Base-by-base conservation (phyloP, 306 rosid species). In the Corylus americana region DNA sequence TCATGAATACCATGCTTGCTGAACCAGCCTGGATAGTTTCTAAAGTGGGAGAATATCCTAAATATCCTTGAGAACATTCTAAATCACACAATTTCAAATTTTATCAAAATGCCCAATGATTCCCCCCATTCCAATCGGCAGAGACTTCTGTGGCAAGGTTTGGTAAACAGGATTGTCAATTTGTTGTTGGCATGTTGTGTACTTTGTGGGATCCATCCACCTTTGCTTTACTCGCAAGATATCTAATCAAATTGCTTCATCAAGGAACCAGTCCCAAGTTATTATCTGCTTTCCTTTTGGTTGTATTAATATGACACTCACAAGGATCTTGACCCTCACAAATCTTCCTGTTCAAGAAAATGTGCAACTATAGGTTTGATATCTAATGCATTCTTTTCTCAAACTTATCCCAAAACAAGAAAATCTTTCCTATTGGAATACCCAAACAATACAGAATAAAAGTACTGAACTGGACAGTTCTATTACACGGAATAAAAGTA, bases 291-390 rank as follows among this genome's bases (percentile, higher is more conserved):
- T 68, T 54, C 12, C 62, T 44, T 39, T 18, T 14, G 37, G 22
- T 22, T 37, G 25, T 71, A 48, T 37, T 64, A 48, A 73, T 55
- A 55, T 1, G 20, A 16, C 14, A 77, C 14, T 0, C 37, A 35
- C 18, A 73, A 20, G 79, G 73, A 84, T 77, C 80, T 74, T 77
- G 74, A 81, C 71, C 51, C 22, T 3, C 49, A 64, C 22, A 73
- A 73, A 51, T 47, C 79, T 51, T 59, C 55, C 50, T 64, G 47
- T 58, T 29, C 76, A 80, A 51, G 74, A 68, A 80, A 57, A 39
- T 29, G 37, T 63, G 74, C 51, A 80, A 71, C 55, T 20, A 17
- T 9, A 37, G 54, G 51, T 57, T 84, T 77, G 75, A 63, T 51
- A 75, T 75, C 75, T 49, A 51, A 76, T 54, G 55, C 42, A 47